These are phyloP conservation scores for Euclidium syriacum DNA, from an alignment of 345 rosid genomes.

Conservation along the genomic window DNA sequence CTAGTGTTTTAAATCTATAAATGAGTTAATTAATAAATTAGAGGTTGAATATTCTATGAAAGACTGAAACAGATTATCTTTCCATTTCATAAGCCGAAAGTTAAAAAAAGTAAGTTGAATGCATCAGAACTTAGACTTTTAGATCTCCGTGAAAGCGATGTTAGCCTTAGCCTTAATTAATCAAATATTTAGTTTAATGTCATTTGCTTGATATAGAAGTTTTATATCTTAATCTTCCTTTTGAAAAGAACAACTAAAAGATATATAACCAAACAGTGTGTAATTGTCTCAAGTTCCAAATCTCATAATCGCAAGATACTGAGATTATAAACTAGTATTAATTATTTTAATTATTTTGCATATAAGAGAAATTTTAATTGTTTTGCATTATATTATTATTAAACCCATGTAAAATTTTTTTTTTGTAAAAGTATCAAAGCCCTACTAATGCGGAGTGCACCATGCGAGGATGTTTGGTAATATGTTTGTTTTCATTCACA, in stretches of 20 bases:
- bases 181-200: slow-evolving; percentile 3
- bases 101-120: slow-evolving; percentile 4
- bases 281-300: neutral
- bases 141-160: slow-evolving; percentile 23
- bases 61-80: slow-evolving; percentile 12
- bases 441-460: slow-evolving; percentile 19
- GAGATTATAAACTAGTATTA: neutral
- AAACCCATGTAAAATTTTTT: slow-evolving; percentile 9
- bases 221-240: neutral
- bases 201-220: slow-evolving; percentile 11
- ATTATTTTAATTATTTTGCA: no score
- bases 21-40: neutral
- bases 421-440: neutral
- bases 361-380: no score
- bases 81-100: slow-evolving; percentile 28
- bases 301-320: no score
- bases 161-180: slow-evolving; percentile 16
- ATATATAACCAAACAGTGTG: no score
- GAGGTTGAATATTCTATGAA: slow-evolving; percentile 10
- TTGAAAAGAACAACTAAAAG: no score
- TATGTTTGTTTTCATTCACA: slow-evolving; percentile 22
- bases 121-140: slow-evolving; percentile 21
- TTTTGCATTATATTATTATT: neutral
- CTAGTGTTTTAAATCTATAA: neutral
- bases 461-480: slow-evolving; percentile 29